Base-by-base conservation (phyloP, 768 basidiomycete species). In the Vishniacozyma victoriae region DNA sequence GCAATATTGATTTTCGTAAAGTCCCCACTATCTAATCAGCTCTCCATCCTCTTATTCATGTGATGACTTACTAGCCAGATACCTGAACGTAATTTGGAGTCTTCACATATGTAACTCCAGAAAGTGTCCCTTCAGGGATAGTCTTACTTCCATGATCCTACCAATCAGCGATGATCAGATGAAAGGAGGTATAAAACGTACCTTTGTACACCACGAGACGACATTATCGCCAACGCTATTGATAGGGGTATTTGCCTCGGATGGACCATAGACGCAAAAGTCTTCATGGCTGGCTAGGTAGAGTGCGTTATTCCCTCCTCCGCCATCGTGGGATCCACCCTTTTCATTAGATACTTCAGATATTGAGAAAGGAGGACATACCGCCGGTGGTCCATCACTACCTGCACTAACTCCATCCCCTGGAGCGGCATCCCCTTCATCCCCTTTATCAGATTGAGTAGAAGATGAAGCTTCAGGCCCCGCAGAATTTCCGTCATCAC, bases 1-100 rank as follows among this genome's bases (percentile, higher is more conserved):
- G 57, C 51, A 19, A 68, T 54, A 27, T 64, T 64, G 54, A 68
- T 62, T 41, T 64, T 62, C 20, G 62, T 68, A 18, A 68, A 62
- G 33, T 68, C 62, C 15, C 66, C 66, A 38, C 66, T 67, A n/a
- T n/a, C n/a, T n/a, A n/a, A n/a, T n/a, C n/a, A n/a, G 35, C 6
- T 3, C 9, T 14, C 11, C 5, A 31, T 49, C 39, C 19, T 16
- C 40, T 12, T 19, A 14, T 11, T 26, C 15, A 9, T 33, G 4
- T 5, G 44, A 42, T 18, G 18, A 58, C 66, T 60, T 31, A 68
- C 66, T 25, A 41, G 19, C 66, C 66, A 15, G 62, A 64, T 0
- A 68, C 62, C 41, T 68, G 66, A 3, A 68, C 52, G 48, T 52
- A 68, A 26, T 55, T 59, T 20, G 57, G 31, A 5, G 62, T 52